These are phyloP conservation scores for Cladobotryum mycophilum DNA, from an alignment of 2,329 filamentous ascomycete genomes.

Conservation along the genomic window DNA sequence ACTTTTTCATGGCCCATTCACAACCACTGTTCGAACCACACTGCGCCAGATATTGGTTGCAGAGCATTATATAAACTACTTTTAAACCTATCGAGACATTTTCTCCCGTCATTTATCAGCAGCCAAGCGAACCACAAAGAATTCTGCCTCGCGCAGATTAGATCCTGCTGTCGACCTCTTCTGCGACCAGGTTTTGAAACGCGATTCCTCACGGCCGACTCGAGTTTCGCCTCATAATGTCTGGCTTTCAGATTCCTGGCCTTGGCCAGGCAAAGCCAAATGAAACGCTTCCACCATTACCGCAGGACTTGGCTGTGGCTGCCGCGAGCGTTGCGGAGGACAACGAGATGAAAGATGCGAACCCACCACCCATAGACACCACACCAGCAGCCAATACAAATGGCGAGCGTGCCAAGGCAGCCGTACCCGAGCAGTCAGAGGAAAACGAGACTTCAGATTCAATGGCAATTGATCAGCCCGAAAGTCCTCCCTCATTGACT, in stretches of 20 bases:
- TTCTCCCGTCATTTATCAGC: too few species aligned
- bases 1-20: too few species aligned
- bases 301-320: slow-evolving; percentile 26
- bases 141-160: too few species aligned
- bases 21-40: too few species aligned
- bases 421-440: slow-evolving; percentile 2
- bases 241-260: slow-evolving; percentile 38
- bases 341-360: slow-evolving; percentile 16
- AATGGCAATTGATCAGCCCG: slow-evolving; percentile 32
- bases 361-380: background rate
- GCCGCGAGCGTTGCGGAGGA: slow-evolving; percentile 18
- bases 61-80: too few species aligned
- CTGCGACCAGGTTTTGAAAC: background rate
- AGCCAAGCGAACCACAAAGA: too few species aligned
- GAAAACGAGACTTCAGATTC: slow-evolving; percentile 21
- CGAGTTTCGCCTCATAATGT: slow-evolving; percentile 22
- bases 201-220: background rate
- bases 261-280: slow-evolving; percentile 38
- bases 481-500: slow-evolving; percentile 33
- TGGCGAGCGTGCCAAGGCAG: slow-evolving; percentile 2
- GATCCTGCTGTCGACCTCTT: background rate
- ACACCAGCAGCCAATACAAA: slow-evolving; percentile 5
- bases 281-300: slow-evolving; percentile 34
- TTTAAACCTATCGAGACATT: too few species aligned
- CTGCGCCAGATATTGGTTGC: too few species aligned